Evolutionary conservation across 148 eudicot genomes (phyloP).

Genomic region (Silene conica): DNA sequence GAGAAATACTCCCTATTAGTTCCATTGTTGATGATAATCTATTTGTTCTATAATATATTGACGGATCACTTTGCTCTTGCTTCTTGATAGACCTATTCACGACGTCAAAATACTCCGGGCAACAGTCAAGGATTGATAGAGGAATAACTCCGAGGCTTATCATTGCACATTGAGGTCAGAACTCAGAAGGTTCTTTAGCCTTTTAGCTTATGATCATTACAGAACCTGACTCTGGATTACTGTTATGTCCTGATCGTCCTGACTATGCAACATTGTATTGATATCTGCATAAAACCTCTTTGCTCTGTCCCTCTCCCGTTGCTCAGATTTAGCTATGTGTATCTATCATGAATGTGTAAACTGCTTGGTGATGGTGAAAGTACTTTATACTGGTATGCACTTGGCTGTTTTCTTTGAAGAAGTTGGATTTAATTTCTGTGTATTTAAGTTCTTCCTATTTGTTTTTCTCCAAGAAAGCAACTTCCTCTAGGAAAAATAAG

Average conservation of each 20-base stretch:
- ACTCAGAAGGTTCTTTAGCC: neutral
- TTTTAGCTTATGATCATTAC: neutral
- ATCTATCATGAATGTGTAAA: neutral
- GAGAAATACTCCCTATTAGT: neutral
- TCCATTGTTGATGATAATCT: neutral
- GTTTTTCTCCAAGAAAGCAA: neutral
- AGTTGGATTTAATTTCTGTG: neutral
- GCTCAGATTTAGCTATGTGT: neutral
- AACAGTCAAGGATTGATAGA: conserved; percentile 59
- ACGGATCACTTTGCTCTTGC: conserved; percentile 7
- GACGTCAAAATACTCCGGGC: conserved; percentile 74
- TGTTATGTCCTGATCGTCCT: neutral
- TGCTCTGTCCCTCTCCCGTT: neutral
- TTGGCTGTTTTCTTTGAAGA: neutral
- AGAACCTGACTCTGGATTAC: neutral
- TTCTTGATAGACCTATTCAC: conserved; percentile 56
- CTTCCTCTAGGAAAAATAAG: neutral
- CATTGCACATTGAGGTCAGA: neutral
- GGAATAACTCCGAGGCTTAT: neutral
- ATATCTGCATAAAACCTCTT: neutral
- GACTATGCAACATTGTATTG: neutral
- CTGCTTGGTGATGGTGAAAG: neutral
- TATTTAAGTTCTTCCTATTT: neutral
- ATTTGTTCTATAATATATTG: neutral
- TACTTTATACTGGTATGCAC: neutral